These are phyloP conservation scores for Tylopilus orsonianus DNA, from an alignment of 1,284 basidiomycete species.

Conservation along the genomic window DNA sequence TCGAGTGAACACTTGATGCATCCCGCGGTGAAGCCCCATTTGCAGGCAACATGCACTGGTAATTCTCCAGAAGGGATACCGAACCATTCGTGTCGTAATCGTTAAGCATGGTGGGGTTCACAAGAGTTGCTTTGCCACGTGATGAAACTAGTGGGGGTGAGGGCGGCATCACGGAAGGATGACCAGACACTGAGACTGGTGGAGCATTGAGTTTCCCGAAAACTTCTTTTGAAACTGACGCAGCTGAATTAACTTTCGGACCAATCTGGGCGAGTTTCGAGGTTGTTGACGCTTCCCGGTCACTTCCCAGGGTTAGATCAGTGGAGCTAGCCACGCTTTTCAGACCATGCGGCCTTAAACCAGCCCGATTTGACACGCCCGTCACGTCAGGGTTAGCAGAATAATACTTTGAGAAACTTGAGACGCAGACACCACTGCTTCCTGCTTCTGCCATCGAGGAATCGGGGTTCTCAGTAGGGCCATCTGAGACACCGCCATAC, in stretches of 20 bases:
- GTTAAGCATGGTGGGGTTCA: conserved; percentile 12
- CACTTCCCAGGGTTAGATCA: conserved; percentile 3
- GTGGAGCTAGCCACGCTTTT: conserved; percentile 14
- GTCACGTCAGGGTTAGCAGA: not conserved
- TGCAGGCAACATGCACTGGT: not conserved
- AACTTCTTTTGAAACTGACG: not conserved
- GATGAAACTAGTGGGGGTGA: conserved; percentile 2
- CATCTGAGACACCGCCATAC: not conserved
- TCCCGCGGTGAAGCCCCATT: not conserved
- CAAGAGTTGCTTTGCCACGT: not conserved
- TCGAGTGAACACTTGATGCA: not conserved
- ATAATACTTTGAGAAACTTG: not conserved
- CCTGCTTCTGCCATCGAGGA: conserved; percentile 8
- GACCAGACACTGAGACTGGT: conserved; percentile 1
- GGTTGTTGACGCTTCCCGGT: not conserved
- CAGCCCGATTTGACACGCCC: not conserved
- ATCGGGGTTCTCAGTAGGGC: not conserved
- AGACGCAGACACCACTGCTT: not conserved
- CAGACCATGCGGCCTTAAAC: not conserved
- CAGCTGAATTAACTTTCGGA: conserved; percentile 6
- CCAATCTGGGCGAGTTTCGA: not conserved
- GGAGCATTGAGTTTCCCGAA: not conserved
- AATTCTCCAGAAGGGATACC: not conserved
- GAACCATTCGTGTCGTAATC: conserved; percentile 7
- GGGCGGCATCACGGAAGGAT: not conserved